phyloP scores from a whole-genome alignment of 2,329 filamentous ascomycete genomes.

The Xylariomycetidae sp. region DNA sequence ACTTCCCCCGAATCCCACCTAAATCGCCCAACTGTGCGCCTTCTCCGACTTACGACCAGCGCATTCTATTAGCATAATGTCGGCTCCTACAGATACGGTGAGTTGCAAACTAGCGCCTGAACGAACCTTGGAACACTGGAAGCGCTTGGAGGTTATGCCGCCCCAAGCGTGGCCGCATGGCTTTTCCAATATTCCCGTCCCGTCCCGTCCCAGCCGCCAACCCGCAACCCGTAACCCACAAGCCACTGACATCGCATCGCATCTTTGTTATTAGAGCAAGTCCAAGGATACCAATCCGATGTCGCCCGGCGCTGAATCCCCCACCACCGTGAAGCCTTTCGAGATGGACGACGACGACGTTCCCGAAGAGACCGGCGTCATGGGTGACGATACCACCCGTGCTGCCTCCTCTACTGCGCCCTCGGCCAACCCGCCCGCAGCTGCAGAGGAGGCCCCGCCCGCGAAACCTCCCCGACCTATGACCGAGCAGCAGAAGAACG shows the following conservation, averaged over 20 bases:
- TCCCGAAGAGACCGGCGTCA: conserved; percentile 52
- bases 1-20: no score
- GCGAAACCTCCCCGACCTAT: conserved; percentile 81
- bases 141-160: conserved; percentile 5
- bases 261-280: conserved; percentile 23
- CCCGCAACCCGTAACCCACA: no score
- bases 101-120: conserved; percentile 15
- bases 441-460: conserved; percentile 41
- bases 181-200: no score
- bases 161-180: conserved; percentile 7
- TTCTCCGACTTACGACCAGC: not conserved
- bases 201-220: no score
- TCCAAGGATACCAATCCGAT: conserved; percentile 37
- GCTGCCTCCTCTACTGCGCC: conserved; percentile 17
- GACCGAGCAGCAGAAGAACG: conserved; percentile 76
- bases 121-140: no score
- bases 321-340: conserved; percentile 58
- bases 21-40: not conserved
- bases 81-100: conserved; percentile 27
- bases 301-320: conserved; percentile 47
- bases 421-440: conserved; percentile 26
- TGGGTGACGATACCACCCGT: conserved; percentile 35
- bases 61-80: conserved; percentile 19
- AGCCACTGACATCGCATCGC: conserved; percentile 11
- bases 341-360: conserved; percentile 67